These are phyloP conservation scores for Aspergillus bombycis DNA, from an alignment of 2,329 filamentous ascomycete species.

Conservation along the genomic window DNA sequence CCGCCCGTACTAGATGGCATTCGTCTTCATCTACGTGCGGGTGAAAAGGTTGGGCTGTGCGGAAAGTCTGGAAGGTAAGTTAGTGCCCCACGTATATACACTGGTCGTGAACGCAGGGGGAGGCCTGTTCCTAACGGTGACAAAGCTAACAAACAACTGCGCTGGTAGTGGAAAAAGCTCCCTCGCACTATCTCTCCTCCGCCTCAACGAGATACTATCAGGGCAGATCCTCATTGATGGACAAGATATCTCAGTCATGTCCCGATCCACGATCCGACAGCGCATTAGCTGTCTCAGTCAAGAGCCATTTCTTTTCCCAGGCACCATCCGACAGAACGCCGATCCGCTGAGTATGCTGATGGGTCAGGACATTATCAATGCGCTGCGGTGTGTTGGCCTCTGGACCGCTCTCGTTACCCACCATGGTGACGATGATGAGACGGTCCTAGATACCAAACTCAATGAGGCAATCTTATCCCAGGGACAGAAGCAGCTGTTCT, in stretches of 20 bases:
- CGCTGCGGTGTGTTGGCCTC: conserved; percentile 26
- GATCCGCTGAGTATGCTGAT: conserved; percentile 31
- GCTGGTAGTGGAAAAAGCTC: background rate
- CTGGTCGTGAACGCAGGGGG: background rate
- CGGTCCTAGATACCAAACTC: conserved; percentile 34
- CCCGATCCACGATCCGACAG: conserved; percentile 16
- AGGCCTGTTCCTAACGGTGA: background rate
- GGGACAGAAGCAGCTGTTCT: conserved; percentile 74
- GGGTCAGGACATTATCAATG: conserved; percentile 23
- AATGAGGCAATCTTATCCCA: conserved; percentile 62
- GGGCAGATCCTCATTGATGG: conserved; percentile 31
- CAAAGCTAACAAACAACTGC: background rate
- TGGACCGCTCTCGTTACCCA: conserved; percentile 23
- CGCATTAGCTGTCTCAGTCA: conserved; percentile 30
- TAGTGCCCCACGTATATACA: background rate
- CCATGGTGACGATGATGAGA: background rate
- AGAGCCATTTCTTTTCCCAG: conserved; percentile 29
- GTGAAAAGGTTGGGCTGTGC: conserved; percentile 40
- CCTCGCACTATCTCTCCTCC: conserved; percentile 24
- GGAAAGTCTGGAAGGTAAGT: conserved; percentile 35
- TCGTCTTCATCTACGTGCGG: conserved; percentile 27
- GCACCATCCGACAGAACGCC: conserved; percentile 22
- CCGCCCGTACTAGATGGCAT: conserved; percentile 30
- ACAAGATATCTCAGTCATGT: conserved; percentile 24
- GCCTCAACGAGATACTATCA: conserved; percentile 29